Evolutionary conservation across 768 basidiomycete genomes (phyloP), one percentile per base, ranked within the genome.

Genomic region (Rhodotorula paludigena): DNA sequence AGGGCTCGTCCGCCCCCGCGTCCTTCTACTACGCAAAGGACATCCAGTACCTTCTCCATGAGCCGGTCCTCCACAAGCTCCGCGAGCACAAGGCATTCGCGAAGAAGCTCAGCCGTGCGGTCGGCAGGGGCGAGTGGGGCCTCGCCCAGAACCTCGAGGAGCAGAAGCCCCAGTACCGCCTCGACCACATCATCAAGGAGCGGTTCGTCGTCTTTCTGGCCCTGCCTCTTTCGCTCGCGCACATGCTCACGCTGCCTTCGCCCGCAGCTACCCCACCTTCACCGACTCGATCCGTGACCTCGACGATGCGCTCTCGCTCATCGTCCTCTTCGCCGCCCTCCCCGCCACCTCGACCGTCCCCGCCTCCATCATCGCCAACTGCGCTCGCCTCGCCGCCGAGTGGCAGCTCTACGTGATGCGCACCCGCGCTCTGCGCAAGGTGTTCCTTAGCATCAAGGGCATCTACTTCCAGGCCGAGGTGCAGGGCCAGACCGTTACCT

Each of bases 11-110:
- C 59, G 93, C 91, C 0, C 92, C 93, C 8, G 92, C 96, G 1
- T 91, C 92, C 5, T 99, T 98, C 81, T 99, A 99, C 81, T 97
- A 98, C 78, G 82, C 90, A 35, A 99, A 99, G 80, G 96, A 99
- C 77, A 94, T 99, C 72, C 89, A 90, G 63, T 98, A 94, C 79
- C 85, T 99, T 87, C 91, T 73, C 9, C 96, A 99, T 78, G 96
- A 99, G 77, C 96, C 96, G 2, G 86, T 98, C 18, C 82, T 99
- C 33, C 86, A 85, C 78, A 96, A 91, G 78, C 82, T 99, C 57
- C 82, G 96, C 76, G 92, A 98, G 77, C 96, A 99, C 81, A 99
- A 99, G 78, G 87, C 92, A 2, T 98, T 98, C 74, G 93, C 96
- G 4, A 97, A 97, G 81, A 96, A 96, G 80, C 84, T 99, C 52